Evolutionary conservation across 2,329 filamentous ascomycete genomes (phyloP).

Genomic region (Knoxdaviesia capensis): DNA sequence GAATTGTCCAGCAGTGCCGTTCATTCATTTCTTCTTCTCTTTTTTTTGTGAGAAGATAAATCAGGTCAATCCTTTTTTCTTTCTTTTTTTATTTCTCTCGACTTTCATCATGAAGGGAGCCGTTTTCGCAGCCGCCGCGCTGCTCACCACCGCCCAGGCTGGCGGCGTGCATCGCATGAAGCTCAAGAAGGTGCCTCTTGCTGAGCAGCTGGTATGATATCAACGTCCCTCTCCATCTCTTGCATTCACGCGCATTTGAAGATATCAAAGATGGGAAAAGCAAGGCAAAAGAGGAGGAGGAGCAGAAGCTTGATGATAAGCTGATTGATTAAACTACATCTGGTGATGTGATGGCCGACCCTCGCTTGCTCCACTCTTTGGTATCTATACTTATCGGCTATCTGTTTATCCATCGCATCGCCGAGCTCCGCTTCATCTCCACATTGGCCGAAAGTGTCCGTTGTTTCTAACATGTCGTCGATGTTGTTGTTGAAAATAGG

Average conservation of each 20-base stretch:
- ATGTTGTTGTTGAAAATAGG: slow-evolving; percentile 21
- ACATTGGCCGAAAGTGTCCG: too few species aligned
- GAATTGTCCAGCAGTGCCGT: background rate
- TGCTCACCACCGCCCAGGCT: slow-evolving; percentile 67
- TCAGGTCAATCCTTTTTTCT: background rate
- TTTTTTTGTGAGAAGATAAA: background rate
- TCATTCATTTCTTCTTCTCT: background rate
- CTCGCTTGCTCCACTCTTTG: too few species aligned
- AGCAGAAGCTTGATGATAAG: too few species aligned
- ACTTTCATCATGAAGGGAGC: slow-evolving; percentile 49
- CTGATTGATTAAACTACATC: too few species aligned
- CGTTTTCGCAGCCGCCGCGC: slow-evolving; percentile 57
- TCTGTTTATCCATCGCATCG: too few species aligned
- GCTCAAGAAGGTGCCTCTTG: slow-evolving; percentile 86
- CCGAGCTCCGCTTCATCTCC: too few species aligned
- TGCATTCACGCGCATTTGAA: too few species aligned
- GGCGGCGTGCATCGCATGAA: slow-evolving; percentile 79
- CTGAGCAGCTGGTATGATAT: slow-evolving; percentile 76
- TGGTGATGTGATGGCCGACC: too few species aligned
- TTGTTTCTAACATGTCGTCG: too few species aligned
- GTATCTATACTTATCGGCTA: too few species aligned
- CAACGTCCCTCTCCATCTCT: background rate
- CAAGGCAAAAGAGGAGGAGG: too few species aligned
- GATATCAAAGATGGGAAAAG: too few species aligned
- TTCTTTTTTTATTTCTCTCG: background rate